Evolutionary conservation across 768 basidiomycete species (phyloP).

Genomic region (Boletus coccyginus): DNA sequence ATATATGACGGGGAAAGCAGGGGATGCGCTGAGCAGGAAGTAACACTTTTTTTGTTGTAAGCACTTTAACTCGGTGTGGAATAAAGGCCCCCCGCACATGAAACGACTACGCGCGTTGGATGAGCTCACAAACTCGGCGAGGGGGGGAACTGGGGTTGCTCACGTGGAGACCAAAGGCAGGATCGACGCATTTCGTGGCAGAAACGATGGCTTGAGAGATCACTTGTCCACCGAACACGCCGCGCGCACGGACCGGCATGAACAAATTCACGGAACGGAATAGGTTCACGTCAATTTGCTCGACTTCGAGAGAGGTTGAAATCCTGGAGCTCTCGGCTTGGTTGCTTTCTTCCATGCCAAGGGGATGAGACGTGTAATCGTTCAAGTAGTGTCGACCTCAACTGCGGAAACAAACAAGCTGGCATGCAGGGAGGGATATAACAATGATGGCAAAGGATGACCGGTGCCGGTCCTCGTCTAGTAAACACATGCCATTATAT

Average conservation of each 20-base stretch:
- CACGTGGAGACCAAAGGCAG: slow-evolving; percentile 69
- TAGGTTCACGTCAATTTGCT: slow-evolving; percentile 71
- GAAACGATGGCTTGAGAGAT: slow-evolving; percentile 84
- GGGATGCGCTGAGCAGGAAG: slow-evolving; percentile 73
- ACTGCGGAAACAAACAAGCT: too few relatives aligned
- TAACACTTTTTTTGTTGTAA: slow-evolving; percentile 56
- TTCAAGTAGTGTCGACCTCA: too few relatives aligned
- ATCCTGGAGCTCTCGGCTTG: slow-evolving; percentile 67
- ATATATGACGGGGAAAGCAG: slow-evolving; percentile 72
- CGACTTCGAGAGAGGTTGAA: slow-evolving; percentile 72
- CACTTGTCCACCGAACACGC: slow-evolving; percentile 88
- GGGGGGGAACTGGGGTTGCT: slow-evolving; percentile 28
- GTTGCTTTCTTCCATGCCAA: slow-evolving; percentile 37
- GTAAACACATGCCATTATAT: slow-evolving; percentile 40
- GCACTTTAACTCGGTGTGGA: neutral
- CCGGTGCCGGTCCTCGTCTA: too few relatives aligned
- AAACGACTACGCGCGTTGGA: slow-evolving; percentile 45
- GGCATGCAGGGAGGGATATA: too few relatives aligned
- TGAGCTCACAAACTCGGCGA: neutral
- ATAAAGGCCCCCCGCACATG: slow-evolving; percentile 49
- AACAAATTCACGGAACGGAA: slow-evolving; percentile 76
- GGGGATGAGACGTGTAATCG: neutral
- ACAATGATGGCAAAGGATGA: too few relatives aligned
- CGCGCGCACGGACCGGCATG: slow-evolving; percentile 58
- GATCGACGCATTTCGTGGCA: slow-evolving; percentile 71